Evolutionary conservation across 2,329 filamentous ascomycete genomes (phyloP).

Genomic region (Aspergillus fischeri): DNA sequence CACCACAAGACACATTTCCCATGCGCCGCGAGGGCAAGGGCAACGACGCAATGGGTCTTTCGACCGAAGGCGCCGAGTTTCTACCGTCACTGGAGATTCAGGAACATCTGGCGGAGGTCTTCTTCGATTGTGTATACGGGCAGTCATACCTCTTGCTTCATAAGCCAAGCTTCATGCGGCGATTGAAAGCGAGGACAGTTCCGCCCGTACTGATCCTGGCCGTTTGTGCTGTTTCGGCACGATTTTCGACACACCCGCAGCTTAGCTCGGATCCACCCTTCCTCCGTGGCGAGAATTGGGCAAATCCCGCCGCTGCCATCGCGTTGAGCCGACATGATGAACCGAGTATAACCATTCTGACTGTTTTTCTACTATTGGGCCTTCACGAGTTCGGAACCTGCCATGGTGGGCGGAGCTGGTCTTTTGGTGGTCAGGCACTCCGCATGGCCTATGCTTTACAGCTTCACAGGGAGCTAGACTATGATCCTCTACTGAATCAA

Average conservation of each 20-base stretch:
- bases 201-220: slow-evolving; percentile 90
- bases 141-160: slow-evolving; percentile 93
- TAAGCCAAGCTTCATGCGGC: slow-evolving; percentile 95
- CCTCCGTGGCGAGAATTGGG: slow-evolving; percentile 87
- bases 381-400: slow-evolving; percentile 96
- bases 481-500: slow-evolving; percentile 65
- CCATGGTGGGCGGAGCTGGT: slow-evolving; percentile 93
- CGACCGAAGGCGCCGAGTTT: slow-evolving; percentile 77
- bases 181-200: slow-evolving; percentile 67
- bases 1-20: slow-evolving; percentile 48
- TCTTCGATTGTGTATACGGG: slow-evolving; percentile 93
- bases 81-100: slow-evolving; percentile 84
- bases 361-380: slow-evolving; percentile 80
- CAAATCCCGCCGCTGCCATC: slow-evolving; percentile 78
- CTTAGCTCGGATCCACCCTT: slow-evolving; percentile 74
- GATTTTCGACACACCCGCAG: slow-evolving; percentile 86
- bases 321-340: slow-evolving; percentile 84
- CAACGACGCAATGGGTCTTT: slow-evolving; percentile 69
- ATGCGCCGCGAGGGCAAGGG: slow-evolving; percentile 58
- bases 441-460: slow-evolving; percentile 96
- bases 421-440: slow-evolving; percentile 88
- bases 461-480: slow-evolving; percentile 83
- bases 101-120: slow-evolving; percentile 88
- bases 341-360: slow-evolving; percentile 93
- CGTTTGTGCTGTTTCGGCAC: slow-evolving; percentile 90